Base-by-base conservation (phyloP, 2,329 filamentous ascomycete genomes). In the Arthroderma uncinatum region DNA sequence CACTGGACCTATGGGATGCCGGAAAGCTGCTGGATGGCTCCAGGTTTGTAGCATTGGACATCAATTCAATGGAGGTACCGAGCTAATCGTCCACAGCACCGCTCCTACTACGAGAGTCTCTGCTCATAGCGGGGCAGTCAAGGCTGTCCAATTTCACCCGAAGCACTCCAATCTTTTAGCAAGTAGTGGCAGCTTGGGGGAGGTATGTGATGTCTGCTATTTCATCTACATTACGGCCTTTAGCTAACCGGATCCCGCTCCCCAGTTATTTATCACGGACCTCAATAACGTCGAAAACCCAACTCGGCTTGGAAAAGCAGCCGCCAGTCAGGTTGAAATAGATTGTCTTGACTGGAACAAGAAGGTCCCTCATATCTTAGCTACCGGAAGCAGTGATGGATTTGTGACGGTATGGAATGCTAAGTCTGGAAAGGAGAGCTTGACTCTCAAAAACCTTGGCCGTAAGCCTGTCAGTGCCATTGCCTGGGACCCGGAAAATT, bases 381-480 rank as follows among this genome's bases (percentile, higher is more conserved):
- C 92, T 16, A 97, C 92, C 8, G 93, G 93, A 63, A 92, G 91
- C 68, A 87, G 84, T 61, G 91, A 90, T 53, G 93, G 93, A 3
- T 95, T 97, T 67, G 91, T 97, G 36, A 97, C 93, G 1, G 92
- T 98, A 16, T 98, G 93, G 93, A 93, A 98, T 74, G 80, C 97
- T 62, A 96, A 95, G 78, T 90, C 89, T 10, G 97, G 95, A 81
- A 96, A 95, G 76, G 90, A 95, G 65, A 96, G 91, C 57, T 77
- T 98, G 73, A 96, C 91, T 36, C 78, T 98, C 62, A 98, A 96
- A 78, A 87, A 88, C 68, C 77, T 79, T 62, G 93, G 89, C 68
- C 84, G 93, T 61, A 98, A 96, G 75, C 81, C 91, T 56, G 90
- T 97, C 66, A 96, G 91, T 73, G 86, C 94, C 59, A 89, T 98